A percentile compares a stretch with the other conserved stretches of the same genome.
These are phyloP conservation scores for Raddia distichophylla DNA, from an alignment of 176 grass and related monocot species.

Conservation along the genomic window DNA sequence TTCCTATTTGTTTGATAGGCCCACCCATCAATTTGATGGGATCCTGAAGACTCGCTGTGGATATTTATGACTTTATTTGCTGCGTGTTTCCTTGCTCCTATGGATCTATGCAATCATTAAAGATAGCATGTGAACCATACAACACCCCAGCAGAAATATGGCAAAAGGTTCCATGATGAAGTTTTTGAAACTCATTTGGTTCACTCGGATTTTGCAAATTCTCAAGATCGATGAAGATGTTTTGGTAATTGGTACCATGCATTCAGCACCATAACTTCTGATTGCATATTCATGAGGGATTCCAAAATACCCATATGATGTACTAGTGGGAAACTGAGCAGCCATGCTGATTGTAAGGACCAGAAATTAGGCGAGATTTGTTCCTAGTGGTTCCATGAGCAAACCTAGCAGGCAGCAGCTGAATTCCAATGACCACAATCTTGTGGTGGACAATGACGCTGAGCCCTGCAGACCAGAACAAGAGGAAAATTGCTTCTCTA, in stretches of 20 bases:
- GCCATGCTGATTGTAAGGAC: slow-evolving; percentile 13
- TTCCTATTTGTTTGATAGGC: not conserved
- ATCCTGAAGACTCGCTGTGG: slow-evolving; percentile 19
- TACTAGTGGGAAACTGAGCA: slow-evolving; percentile 18
- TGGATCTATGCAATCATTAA: not conserved
- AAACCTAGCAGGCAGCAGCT: slow-evolving; percentile 27
- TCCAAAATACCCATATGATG: not conserved
- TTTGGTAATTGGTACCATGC: not conserved
- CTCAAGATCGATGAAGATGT: not conserved
- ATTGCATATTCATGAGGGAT: not conserved
- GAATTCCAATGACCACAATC: slow-evolving; percentile 15
- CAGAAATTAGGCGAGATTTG: slow-evolving; percentile 32
- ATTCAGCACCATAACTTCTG: not conserved
- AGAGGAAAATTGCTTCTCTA: slow-evolving; percentile 30
- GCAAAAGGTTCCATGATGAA: slow-evolving; percentile 3
- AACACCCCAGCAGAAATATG: not conserved
- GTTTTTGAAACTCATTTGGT: not conserved
- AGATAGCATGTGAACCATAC: slow-evolving; percentile 22
- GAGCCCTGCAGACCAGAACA: slow-evolving; percentile 21
- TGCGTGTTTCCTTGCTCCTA: not conserved
- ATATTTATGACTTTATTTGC: not conserved
- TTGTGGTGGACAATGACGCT: slow-evolving; percentile 32
- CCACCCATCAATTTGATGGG: slow-evolving; percentile 22
- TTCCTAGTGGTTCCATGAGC: not conserved
- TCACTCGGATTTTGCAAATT: not conserved